Conservation (phyloP, 176 grass and related monocot species). For the bread wheat (Triticum aestivum) region DNA sequence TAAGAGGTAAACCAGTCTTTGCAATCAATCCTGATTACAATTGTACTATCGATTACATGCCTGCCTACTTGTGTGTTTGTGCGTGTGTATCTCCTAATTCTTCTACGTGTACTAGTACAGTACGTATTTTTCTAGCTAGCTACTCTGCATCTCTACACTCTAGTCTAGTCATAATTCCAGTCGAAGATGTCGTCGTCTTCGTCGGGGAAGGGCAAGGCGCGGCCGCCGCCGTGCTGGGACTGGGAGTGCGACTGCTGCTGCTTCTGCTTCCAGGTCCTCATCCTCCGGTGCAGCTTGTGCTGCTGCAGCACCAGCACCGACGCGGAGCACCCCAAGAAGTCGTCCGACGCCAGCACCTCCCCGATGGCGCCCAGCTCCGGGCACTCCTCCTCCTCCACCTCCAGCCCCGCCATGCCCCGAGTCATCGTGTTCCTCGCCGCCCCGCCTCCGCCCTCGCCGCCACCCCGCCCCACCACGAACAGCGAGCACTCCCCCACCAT, state of each 20-base stretch:
- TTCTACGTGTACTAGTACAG: too few relatives aligned
- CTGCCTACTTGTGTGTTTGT: too few relatives aligned
- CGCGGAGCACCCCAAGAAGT: conserved; percentile 42
- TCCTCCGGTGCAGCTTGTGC: conserved; percentile 22
- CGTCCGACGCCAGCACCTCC: conserved; percentile 68
- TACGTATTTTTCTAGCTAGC: too few relatives aligned
- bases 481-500: conserved; percentile 58
- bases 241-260: background rate
- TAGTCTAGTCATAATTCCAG: background rate
- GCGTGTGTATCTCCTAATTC: too few relatives aligned
- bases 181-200: background rate
- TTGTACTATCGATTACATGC: too few relatives aligned
- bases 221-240: background rate
- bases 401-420: conserved; percentile 39
- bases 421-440: conserved; percentile 22
- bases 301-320: conserved; percentile 67
- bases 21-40: too few relatives aligned
- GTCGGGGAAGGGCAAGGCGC: too few relatives aligned
- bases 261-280: conserved; percentile 32
- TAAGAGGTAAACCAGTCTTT: too few relatives aligned
- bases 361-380: conserved; percentile 65
- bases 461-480: conserved; percentile 45
- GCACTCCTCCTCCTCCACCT: conserved; percentile 48
- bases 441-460: background rate
- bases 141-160: too few relatives aligned